phyloP scores from a whole-genome alignment of 257 asterid genomes.

The Solanum bulbocastanum region DNA sequence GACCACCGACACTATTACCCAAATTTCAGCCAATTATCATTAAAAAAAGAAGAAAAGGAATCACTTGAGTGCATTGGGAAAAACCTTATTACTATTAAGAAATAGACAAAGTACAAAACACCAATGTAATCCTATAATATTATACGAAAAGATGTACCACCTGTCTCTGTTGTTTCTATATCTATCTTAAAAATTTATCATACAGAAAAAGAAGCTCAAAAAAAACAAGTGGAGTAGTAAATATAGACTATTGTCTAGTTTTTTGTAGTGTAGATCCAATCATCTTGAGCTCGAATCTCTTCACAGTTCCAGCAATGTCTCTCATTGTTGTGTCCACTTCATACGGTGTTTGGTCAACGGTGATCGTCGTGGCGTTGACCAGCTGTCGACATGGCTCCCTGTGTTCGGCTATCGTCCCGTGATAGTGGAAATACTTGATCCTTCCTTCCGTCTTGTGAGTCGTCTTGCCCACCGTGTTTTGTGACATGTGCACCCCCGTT shows the following conservation, averaged over 20 bases:
- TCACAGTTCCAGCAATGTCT: slow-evolving; percentile 48
- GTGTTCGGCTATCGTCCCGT: slow-evolving; percentile 61
- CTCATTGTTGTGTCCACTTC: slow-evolving; percentile 50
- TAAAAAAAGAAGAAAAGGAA: too few relatives aligned
- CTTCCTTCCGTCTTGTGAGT: slow-evolving; percentile 54
- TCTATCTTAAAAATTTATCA: background rate
- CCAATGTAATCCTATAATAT: slow-evolving; percentile 3
- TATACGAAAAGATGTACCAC: slow-evolving; percentile 10
- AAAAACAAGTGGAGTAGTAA: background rate
- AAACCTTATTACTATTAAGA: background rate
- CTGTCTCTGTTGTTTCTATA: slow-evolving; percentile 1
- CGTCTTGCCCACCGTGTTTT: slow-evolving; percentile 53
- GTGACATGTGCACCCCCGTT: slow-evolving; percentile 80
- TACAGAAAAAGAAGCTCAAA: background rate
- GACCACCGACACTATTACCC: background rate
- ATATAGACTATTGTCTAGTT: slow-evolving; percentile 37
- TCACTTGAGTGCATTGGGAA: background rate
- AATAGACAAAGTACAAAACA: slow-evolving; percentile 2
- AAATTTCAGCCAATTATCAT: background rate
- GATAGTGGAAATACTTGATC: slow-evolving; percentile 68
- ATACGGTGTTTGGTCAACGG: slow-evolving; percentile 40
- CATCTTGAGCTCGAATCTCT: slow-evolving; percentile 59
- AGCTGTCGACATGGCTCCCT: slow-evolving; percentile 54
- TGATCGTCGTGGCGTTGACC: slow-evolving; percentile 30
- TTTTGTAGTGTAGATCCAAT: slow-evolving; percentile 47